Percentiles rank a stretch among this genome's conserved stretches.
Evolutionary conservation across 768 basidiomycete genomes (phyloP).

Genomic region (Naganishia onofrii): DNA sequence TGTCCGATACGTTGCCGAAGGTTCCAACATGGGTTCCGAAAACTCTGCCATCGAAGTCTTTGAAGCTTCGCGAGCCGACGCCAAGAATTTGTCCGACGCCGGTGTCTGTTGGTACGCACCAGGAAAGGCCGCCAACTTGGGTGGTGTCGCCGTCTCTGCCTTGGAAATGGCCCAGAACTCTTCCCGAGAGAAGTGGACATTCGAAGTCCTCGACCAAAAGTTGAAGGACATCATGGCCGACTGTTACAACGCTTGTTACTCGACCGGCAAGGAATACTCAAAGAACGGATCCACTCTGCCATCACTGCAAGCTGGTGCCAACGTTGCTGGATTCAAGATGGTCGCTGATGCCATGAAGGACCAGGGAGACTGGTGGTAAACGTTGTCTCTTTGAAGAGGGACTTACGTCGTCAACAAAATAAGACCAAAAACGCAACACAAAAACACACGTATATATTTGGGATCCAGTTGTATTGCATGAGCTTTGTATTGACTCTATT

Average conservation of each 20-base stretch:
- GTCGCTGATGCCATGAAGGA: constrained; percentile 70
- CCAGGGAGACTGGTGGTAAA: constrained; percentile 74
- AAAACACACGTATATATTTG: constrained; percentile 22
- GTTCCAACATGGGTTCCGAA: constrained; percentile 62
- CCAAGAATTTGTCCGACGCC: constrained; percentile 49
- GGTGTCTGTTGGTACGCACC: constrained; percentile 68
- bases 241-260: constrained; percentile 62
- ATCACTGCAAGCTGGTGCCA: constrained; percentile 65
- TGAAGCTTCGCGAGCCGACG: constrained; percentile 61
- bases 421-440: constrained; percentile 9
- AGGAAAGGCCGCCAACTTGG: constrained; percentile 66
- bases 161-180: constrained; percentile 76
- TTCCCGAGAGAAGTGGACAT: constrained; percentile 60
- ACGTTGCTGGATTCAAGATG: constrained; percentile 70
- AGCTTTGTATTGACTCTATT: constrained; percentile 23
- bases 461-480: constrained; percentile 25
- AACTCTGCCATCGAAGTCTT: constrained; percentile 70
- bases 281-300: constrained; percentile 57
- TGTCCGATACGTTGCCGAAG: constrained; percentile 69
- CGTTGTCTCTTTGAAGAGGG: constrained; percentile 27
- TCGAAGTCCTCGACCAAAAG: constrained; percentile 65
- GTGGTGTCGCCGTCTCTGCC: constrained; percentile 74
- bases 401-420: neutral
- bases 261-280: constrained; percentile 62
- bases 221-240: constrained; percentile 69